Evolutionary conservation across 805 yeast genomes (phyloP), one percentile per base, ranked within the genome.

Genomic region (Candida oleophila): DNA sequence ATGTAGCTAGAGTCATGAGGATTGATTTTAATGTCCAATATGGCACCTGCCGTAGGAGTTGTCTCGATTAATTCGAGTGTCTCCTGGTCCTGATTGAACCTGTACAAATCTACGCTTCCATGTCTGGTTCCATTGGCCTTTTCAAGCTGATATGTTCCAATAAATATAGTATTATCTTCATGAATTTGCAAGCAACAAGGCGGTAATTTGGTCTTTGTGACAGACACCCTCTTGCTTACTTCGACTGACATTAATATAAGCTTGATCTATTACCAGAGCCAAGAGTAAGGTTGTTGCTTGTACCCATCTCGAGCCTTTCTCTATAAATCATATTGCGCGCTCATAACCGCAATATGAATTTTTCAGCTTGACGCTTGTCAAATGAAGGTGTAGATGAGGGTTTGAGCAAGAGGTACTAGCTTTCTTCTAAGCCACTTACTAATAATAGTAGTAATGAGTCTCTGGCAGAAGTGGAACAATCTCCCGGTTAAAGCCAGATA

Each of bases 111-210:
- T 35, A 78, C 59, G 1, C 79, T 67, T 0, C 99, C 99, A 41
- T 79, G 75, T 47, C 97, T 71, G 1, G 59, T 53, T 1, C 85
- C 83, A 14, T 75, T 68, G 8, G 74, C 71, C 37, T 67, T 54
- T 42, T 88, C 82, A 33, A 92, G 70, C 46, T 85, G 80, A 61
- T 94, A 92, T 0, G 97, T 90, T 0, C 97, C 98, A 1, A 89
- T 62, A 9, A 89, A 59, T 1, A 89, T 52, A 8, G 77, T 58
- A 3, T 64, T 55, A 38, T 81, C 79, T 0, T 57, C 48, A 0
- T 77, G 80, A 8, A 83, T 74, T 33, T 84, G 73, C 3, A 92
- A 63, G 38, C 88, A 84, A 61, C 98, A 94, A 1, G 98, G 97
- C 1, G 98, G 98, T 2, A 82, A 68, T 1, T 68, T 63, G 0